phyloP scores from a whole-genome alignment of 2,329 filamentous ascomycete species.

The Aspergillus novoparasiticus region DNA sequence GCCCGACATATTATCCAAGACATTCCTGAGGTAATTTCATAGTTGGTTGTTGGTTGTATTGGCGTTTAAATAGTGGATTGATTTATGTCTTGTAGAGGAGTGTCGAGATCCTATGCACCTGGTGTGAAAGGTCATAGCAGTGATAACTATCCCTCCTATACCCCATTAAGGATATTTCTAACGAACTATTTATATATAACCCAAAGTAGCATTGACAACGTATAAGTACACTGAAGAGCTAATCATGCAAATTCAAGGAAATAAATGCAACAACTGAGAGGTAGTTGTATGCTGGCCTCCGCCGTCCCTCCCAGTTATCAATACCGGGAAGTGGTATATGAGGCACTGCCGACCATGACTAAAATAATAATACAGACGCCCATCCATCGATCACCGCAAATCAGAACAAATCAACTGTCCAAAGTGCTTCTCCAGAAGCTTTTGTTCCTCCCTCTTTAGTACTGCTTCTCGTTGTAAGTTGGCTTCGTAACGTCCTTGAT shows the following conservation, averaged over 20 bases:
- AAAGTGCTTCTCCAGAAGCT: neutral
- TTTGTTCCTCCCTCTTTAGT: slow-evolving; percentile 19
- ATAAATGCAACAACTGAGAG: slow-evolving; percentile 14
- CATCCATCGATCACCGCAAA: slow-evolving; percentile 12
- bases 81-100: neutral
- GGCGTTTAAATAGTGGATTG: neutral
- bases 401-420: slow-evolving; percentile 8
- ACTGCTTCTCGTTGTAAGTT: slow-evolving; percentile 31
- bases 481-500: slow-evolving; percentile 38
- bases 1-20: slow-evolving; percentile 11
- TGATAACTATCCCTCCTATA: neutral
- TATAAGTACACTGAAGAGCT: slow-evolving; percentile 39
- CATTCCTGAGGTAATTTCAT: neutral
- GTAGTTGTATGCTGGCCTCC: slow-evolving; percentile 5
- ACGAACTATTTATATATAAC: neutral
- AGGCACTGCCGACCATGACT: slow-evolving; percentile 15
- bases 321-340: slow-evolving; percentile 9
- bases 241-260: slow-evolving; percentile 28
- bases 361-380: slow-evolving; percentile 25
- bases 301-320: neutral
- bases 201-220: slow-evolving; percentile 27
- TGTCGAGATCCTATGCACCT: neutral
- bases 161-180: neutral
- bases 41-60: neutral
- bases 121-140: neutral